A percentile compares a stretch with the other conserved stretches of the same genome.
phyloP scores from a whole-genome alignment of 2,329 filamentous ascomycete species.

The Grosmannia huntii region DNA sequence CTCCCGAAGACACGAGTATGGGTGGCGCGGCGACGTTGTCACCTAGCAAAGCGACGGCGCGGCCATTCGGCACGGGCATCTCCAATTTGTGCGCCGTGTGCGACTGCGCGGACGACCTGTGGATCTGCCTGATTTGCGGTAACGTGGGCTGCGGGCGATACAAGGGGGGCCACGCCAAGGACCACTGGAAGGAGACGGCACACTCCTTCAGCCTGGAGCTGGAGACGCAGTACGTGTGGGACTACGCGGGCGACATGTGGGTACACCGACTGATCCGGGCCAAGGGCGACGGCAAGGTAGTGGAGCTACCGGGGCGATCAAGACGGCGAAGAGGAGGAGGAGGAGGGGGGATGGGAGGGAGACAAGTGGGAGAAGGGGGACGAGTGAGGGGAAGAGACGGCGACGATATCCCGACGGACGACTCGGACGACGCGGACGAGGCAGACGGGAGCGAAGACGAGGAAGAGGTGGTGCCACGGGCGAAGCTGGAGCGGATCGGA shows the following conservation, averaged over 20 bases:
- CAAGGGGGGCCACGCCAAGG: slow-evolving; percentile 84
- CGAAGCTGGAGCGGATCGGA: slow-evolving; percentile 63
- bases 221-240: slow-evolving; percentile 91
- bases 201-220: slow-evolving; percentile 92
- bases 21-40: slow-evolving; percentile 5
- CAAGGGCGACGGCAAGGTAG: slow-evolving; percentile 82
- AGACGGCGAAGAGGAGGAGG: neutral
- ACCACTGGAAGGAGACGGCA: slow-evolving; percentile 78
- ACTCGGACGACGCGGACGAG: slow-evolving; percentile 4
- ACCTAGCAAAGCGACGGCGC: slow-evolving; percentile 31
- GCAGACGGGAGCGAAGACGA: slow-evolving; percentile 14
- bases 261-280: slow-evolving; percentile 91
- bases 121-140: slow-evolving; percentile 92
- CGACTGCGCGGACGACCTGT: slow-evolving; percentile 69
- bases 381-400: neutral
- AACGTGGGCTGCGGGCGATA: slow-evolving; percentile 90
- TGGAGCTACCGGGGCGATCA: slow-evolving; percentile 60
- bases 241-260: slow-evolving; percentile 91
- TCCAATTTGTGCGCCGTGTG: slow-evolving; percentile 72
- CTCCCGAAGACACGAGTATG: neutral
- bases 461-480: slow-evolving; percentile 54
- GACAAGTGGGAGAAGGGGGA: neutral
- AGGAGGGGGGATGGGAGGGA: neutral
- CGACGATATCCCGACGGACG: slow-evolving; percentile 2
- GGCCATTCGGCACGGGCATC: slow-evolving; percentile 44